A percentile compares a stretch with the other conserved stretches of the same genome.
Evolutionary conservation across 768 basidiomycete species (phyloP).

Genomic region (Hygrophoropsis aurantiaca): DNA sequence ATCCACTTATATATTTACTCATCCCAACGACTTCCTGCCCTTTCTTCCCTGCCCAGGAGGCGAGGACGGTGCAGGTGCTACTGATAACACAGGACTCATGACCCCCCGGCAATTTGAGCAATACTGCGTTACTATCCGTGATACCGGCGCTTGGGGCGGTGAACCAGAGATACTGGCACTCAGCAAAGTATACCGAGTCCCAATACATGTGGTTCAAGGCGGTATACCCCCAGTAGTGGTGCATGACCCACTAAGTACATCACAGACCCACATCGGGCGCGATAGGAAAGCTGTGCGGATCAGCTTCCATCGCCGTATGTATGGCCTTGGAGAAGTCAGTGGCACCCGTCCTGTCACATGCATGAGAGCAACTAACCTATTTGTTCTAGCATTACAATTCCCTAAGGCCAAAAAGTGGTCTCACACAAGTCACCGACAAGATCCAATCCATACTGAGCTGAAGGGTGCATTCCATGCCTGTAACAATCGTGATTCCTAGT

Average conservation of each 20-base stretch:
- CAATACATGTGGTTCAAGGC: conserved; percentile 90
- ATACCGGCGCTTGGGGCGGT: conserved; percentile 94
- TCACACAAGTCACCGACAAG: conserved; percentile 28
- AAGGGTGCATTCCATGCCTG: conserved; percentile 5
- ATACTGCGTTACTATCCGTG: conserved; percentile 77
- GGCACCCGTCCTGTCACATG: background rate
- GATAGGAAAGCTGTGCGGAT: conserved; percentile 56
- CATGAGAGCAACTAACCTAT: conserved; percentile 8
- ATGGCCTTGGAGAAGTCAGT: conserved; percentile 92
- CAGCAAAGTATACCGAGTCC: conserved; percentile 73
- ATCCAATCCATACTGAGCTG: conserved; percentile 29
- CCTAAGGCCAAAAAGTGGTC: conserved; percentile 52
- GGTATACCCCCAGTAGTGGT: conserved; percentile 81
- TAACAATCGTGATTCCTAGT: background rate
- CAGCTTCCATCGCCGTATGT: conserved; percentile 93
- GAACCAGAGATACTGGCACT: conserved; percentile 96
- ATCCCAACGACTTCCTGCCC: conserved; percentile 89
- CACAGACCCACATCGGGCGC: conserved; percentile 21
- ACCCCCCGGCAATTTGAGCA: conserved; percentile 56
- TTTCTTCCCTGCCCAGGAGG: conserved; percentile 78
- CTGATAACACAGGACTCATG: conserved; percentile 68
- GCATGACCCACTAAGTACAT: conserved; percentile 57
- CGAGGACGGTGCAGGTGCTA: conserved; percentile 67
- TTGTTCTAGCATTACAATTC: conserved; percentile 82
- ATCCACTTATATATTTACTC: conserved; percentile 75